Evolutionary conservation across 164 flowering plant species (phyloP).

Genomic region (Sedum album): DNA sequence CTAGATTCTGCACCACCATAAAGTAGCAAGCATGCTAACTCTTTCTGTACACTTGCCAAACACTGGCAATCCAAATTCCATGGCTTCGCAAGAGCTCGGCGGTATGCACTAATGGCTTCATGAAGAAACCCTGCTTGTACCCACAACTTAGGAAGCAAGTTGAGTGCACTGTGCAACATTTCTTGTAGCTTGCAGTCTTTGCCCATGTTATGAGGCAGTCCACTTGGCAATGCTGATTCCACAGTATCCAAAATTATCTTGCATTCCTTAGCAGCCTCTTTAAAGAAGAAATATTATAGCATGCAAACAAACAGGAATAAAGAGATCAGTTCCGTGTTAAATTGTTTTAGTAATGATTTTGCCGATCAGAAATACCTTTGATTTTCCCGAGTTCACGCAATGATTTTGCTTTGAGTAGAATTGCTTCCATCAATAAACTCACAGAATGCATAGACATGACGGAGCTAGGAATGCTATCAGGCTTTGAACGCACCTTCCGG

Average conservation of each 20-base stretch:
- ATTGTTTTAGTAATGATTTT: no score
- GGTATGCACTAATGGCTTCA: conserved; percentile 75
- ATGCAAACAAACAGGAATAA: background rate
- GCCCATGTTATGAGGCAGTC: conserved; percentile 43
- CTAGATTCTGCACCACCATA: conserved; percentile 71
- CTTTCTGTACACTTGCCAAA: conserved; percentile 63
- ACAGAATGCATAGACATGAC: conserved; percentile 95
- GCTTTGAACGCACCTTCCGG: conserved; percentile 45
- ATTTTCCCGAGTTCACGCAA: conserved; percentile 57
- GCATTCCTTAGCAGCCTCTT: conserved; percentile 90
- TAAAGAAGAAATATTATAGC: conserved; percentile 11
- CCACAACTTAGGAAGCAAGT: conserved; percentile 79
- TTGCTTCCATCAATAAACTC: conserved; percentile 86
- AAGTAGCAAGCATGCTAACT: conserved; percentile 56
- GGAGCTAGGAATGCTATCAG: conserved; percentile 27
- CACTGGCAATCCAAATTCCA: conserved; percentile 73
- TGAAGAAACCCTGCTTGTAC: conserved; percentile 57
- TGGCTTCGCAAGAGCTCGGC: conserved; percentile 65
- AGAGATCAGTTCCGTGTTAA: conserved; percentile 15
- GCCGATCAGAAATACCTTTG: conserved; percentile 43
- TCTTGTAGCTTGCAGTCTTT: conserved; percentile 81
- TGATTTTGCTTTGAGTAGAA: conserved; percentile 77
- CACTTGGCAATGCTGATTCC: conserved; percentile 75
- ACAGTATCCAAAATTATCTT: conserved; percentile 67
- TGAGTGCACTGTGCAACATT: conserved; percentile 78